Evolutionary conservation across 306 rosid genomes (phyloP), one percentile per base, ranked within the genome.

Genomic region (Cucurbita argyrosperma): DNA sequence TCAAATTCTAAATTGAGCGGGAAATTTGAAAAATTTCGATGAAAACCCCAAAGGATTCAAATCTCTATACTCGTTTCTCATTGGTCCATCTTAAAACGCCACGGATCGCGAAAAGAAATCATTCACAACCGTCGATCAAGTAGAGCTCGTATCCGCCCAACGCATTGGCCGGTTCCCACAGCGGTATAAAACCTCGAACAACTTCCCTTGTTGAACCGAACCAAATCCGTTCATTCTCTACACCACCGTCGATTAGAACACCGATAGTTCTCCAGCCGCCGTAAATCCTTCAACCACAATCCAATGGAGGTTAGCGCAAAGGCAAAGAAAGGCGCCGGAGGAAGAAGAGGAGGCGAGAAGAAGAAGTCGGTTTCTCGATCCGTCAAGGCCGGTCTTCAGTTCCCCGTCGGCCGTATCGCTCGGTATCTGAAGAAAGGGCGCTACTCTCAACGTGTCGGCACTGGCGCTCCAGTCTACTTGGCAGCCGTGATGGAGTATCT

Each of bases 341-440:
- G 77, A 14, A 74, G 68, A 46, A 60, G 69, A 59, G 77, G 77
- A 16, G 77, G 77, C 51, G 52, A 58, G 45, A 74, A 59, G 70
- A 74, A 74, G 77, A 74, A 74, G 16, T 5, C 77, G 7, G 70
- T 74, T n/a, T 58, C 77, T 6, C 77, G 77, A 26, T 74, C 77
- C 40, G 77, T 59, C n/a, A 74, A 59, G 69, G 77, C 77, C 18
- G 77, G 77, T 2, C 7, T 74, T 3, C 77, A 58, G 46, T 74
- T 74, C 53, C 77, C 77, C 52, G 77, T 74, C 30, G 70, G 77
- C 8, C 66, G 77, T 54, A 45, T 74, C 54, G 77, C 67, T 59
- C 77, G 77, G 5, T 74, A 43, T 11, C 52, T 74, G 35, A 74
- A 74, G 39, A 46, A 74, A 4, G 77, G 77, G 46, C 15, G 77